Conservation (phyloP, 306 rosid genomes). For the Heteromeles arbutifolia region DNA sequence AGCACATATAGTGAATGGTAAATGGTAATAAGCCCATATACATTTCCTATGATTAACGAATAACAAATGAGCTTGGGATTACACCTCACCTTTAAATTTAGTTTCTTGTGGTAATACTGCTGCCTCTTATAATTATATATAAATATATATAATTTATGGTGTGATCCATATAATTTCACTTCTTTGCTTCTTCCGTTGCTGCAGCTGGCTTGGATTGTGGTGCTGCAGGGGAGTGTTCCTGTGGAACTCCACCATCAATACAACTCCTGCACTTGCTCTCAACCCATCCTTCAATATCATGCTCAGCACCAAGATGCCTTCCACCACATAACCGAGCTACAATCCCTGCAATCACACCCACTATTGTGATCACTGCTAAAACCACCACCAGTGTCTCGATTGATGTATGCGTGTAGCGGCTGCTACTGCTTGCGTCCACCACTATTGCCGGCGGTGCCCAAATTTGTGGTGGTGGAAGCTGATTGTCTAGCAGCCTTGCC, state of each 20-base stretch:
- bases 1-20: not conserved
- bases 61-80: not conserved
- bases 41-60: not conserved
- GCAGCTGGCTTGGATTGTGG: slow-evolving; percentile 38
- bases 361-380: slow-evolving; percentile 61
- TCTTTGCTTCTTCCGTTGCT: slow-evolving; percentile 32
- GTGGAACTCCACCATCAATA: slow-evolving; percentile 58
- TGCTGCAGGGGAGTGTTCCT: slow-evolving; percentile 21
- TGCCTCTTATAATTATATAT: not conserved
- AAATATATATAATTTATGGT: not conserved
- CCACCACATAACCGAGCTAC: slow-evolving; percentile 76
- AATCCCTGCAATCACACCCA: slow-evolving; percentile 67
- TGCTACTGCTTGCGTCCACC: slow-evolving; percentile 20
- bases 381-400: slow-evolving; percentile 76
- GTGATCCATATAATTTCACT: slow-evolving; percentile 18
- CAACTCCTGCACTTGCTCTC: slow-evolving; percentile 75
- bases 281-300: slow-evolving; percentile 88
- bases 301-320: slow-evolving; percentile 63
- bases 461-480: slow-evolving; percentile 20
- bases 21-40: not conserved
- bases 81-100: not conserved
- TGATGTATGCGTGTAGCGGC: slow-evolving; percentile 44
- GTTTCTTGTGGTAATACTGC: not conserved
- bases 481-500: slow-evolving; percentile 26
- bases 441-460: not conserved